Evolutionary conservation across 371 early-diverging fungal species (phyloP).

Genomic region (Rhizomucor pusillus): DNA sequence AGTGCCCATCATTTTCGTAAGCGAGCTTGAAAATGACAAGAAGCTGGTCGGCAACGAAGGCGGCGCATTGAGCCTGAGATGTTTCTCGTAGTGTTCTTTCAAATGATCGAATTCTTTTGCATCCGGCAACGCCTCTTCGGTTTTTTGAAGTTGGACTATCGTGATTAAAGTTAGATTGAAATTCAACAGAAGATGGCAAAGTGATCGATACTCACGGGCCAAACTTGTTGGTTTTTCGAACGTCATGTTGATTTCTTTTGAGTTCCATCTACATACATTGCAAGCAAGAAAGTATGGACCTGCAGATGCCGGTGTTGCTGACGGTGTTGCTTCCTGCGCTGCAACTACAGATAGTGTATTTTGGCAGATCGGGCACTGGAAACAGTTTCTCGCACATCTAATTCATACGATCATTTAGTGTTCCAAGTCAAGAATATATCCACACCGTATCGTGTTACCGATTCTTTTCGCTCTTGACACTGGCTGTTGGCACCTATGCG

Average conservation of each 20-base stretch:
- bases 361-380: slow-evolving; percentile 89
- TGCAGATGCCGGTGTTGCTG: slow-evolving; percentile 21
- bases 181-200: too few species aligned
- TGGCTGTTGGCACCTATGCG: slow-evolving; percentile 77
- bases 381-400: slow-evolving; percentile 93
- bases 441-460: too few species aligned
- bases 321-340: slow-evolving; percentile 47
- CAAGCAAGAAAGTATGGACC: slow-evolving; percentile 72
- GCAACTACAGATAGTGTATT: slow-evolving; percentile 82
- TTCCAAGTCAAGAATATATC: too few species aligned
- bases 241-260: slow-evolving; percentile 81
- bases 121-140: slow-evolving; percentile 69
- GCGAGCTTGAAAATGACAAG: slow-evolving; percentile 37
- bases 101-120: slow-evolving; percentile 82
- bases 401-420: too few species aligned
- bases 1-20: slow-evolving; percentile 40
- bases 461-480: slow-evolving; percentile 90
- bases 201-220: slow-evolving; percentile 53
- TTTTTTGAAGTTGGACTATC: slow-evolving; percentile 73
- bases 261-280: slow-evolving; percentile 90
- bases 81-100: slow-evolving; percentile 78
- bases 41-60: slow-evolving; percentile 42
- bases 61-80: slow-evolving; percentile 44
- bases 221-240: slow-evolving; percentile 94
- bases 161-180: background rate